phyloP scores from a whole-genome alignment of 179 eudicot genomes.

The Silene noctiflora region DNA sequence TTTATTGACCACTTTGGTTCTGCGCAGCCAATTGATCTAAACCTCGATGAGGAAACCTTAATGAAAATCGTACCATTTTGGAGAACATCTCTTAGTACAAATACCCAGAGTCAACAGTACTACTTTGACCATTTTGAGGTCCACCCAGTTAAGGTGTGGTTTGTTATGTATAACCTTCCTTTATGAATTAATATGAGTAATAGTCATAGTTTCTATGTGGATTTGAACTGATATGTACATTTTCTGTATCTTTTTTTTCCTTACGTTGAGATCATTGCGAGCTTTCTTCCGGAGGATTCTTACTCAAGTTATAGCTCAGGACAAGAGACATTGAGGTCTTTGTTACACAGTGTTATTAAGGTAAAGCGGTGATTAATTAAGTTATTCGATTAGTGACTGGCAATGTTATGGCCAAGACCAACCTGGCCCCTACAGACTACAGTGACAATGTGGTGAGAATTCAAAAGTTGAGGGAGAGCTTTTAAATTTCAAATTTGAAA shows the following conservation, averaged over 20 bases:
- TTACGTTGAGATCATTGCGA: slow-evolving; percentile 67
- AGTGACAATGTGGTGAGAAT: neutral
- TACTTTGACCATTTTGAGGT: slow-evolving; percentile 98
- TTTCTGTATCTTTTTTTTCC: slow-evolving; percentile 7
- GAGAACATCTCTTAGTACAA: slow-evolving; percentile 85
- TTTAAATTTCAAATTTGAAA: neutral
- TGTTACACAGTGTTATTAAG: slow-evolving; percentile 92
- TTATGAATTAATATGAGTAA: slow-evolving; percentile 1
- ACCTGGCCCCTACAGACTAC: neutral
- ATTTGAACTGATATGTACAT: slow-evolving; percentile 23
- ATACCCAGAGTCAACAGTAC: slow-evolving; percentile 65
- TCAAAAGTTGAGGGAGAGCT: neutral
- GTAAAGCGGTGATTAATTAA: slow-evolving; percentile 26
- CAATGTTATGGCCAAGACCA: neutral
- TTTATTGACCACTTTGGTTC: slow-evolving; percentile 13
- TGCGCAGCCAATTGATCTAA: slow-evolving; percentile 80
- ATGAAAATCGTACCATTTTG: slow-evolving; percentile 88
- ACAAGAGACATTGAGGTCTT: slow-evolving; percentile 81
- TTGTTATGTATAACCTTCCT: slow-evolving; percentile 19
- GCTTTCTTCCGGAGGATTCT: slow-evolving; percentile 92
- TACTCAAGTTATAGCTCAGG: slow-evolving; percentile 79
- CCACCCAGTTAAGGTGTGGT: slow-evolving; percentile 84
- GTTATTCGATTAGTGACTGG: neutral
- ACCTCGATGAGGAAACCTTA: slow-evolving; percentile 92
- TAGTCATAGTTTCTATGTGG: neutral